Conservation (phyloP, 176 grass and related monocot genomes). For the Elymus sibiricus region DNA sequence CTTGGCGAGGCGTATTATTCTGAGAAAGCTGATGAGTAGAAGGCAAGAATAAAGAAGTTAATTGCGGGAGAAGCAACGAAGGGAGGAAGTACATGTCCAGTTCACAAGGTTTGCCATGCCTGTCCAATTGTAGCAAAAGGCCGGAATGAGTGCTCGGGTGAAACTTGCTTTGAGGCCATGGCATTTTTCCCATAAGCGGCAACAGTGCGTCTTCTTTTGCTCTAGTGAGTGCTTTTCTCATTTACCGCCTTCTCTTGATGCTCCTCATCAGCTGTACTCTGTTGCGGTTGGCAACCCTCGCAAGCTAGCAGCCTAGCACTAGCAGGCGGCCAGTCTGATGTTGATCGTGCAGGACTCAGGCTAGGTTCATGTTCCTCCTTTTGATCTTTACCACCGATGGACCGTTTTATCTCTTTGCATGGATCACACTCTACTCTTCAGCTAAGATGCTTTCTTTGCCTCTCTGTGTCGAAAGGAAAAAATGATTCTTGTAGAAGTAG, state of each 20-base stretch:
- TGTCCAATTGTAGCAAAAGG: slow-evolving; percentile 50
- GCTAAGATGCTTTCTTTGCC: slow-evolving; percentile 10
- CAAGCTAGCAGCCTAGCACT: slow-evolving; percentile 18
- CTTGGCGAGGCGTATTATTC: slow-evolving; percentile 14
- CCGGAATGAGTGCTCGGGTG: slow-evolving; percentile 64
- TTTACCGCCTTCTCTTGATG: slow-evolving; percentile 41
- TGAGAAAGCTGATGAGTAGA: slow-evolving; percentile 34
- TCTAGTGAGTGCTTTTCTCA: slow-evolving; percentile 25
- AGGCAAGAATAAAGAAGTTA: slow-evolving; percentile 98
- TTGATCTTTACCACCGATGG: slow-evolving; percentile 14
- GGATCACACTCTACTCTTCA: slow-evolving; percentile 10
- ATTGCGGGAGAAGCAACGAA: slow-evolving; percentile 78
- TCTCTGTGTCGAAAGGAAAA: not conserved
- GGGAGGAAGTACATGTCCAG: slow-evolving; percentile 39
- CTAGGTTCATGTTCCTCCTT: not conserved
- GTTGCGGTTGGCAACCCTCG: not conserved
- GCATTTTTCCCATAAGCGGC: slow-evolving; percentile 51
- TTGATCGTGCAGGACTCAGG: slow-evolving; percentile 12
- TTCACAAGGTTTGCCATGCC: slow-evolving; percentile 52
- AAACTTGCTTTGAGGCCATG: slow-evolving; percentile 77
- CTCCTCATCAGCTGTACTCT: slow-evolving; percentile 24
- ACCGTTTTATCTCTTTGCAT: slow-evolving; percentile 23
- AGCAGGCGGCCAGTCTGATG: not conserved
- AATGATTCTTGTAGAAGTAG: not conserved
- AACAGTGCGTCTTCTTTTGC: slow-evolving; percentile 44